phyloP scores from a whole-genome alignment of 1,284 basidiomycete species.

The Exobasidium rhododendri region DNA sequence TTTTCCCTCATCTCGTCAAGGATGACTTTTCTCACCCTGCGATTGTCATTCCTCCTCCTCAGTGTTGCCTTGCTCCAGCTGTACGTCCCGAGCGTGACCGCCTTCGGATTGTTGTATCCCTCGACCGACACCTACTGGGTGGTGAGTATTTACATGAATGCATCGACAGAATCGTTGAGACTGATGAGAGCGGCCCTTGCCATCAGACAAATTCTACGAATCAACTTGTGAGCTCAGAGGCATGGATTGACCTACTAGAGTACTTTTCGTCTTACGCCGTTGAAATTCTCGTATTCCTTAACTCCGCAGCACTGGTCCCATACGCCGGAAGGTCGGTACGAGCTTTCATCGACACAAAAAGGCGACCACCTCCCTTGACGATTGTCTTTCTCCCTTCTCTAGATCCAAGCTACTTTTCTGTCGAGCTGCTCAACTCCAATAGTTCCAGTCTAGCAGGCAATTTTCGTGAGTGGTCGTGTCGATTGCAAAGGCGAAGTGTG shows the following conservation, averaged over 20 bases:
- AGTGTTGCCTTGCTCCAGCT: not conserved
- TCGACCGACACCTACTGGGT: not conserved
- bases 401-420: not conserved
- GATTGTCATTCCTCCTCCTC: not conserved
- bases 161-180: not conserved
- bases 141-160: not conserved
- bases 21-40: no score
- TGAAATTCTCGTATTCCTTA: not conserved
- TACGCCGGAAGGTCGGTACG: not conserved
- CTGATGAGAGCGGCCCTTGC: not conserved
- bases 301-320: not conserved
- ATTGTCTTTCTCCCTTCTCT: not conserved
- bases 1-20: no score
- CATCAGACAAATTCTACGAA: not conserved
- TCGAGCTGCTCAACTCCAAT: slow-evolving; percentile 9
- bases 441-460: slow-evolving; percentile 2
- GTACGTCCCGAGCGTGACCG: not conserved
- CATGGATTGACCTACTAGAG: no score
- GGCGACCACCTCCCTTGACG: not conserved
- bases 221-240: not conserved
- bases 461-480: slow-evolving; percentile 6
- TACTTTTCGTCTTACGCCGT: no score
- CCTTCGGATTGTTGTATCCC: not conserved
- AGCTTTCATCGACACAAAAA: no score
- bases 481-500: not conserved